phyloP scores from a whole-genome alignment of 2,329 filamentous ascomycete species.

The Coleophoma eucalyptorum region DNA sequence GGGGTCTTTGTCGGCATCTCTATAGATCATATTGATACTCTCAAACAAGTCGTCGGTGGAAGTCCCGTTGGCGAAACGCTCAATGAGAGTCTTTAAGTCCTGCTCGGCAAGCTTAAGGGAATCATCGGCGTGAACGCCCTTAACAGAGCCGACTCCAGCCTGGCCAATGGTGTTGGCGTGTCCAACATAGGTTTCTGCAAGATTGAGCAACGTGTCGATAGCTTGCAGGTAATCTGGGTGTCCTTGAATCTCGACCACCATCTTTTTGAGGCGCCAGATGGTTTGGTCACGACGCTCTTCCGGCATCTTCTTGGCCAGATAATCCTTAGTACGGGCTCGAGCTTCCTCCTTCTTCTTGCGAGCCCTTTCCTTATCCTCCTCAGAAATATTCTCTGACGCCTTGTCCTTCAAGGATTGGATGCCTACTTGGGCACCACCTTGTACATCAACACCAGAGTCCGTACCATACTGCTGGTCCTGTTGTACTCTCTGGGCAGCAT shows the following conservation, averaged over 20 bases:
- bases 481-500: slow-evolving; percentile 45
- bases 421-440: slow-evolving; percentile 35
- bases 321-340: slow-evolving; percentile 60
- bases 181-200: slow-evolving; percentile 81
- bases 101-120: slow-evolving; percentile 69
- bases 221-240: slow-evolving; percentile 91
- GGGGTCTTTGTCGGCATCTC: slow-evolving; percentile 78
- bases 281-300: slow-evolving; percentile 89
- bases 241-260: slow-evolving; percentile 93
- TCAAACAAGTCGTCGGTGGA: slow-evolving; percentile 84
- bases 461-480: slow-evolving; percentile 40
- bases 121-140: slow-evolving; percentile 64
- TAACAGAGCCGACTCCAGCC: slow-evolving; percentile 63
- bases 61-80: slow-evolving; percentile 94
- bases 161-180: slow-evolving; percentile 65
- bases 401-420: slow-evolving; percentile 47
- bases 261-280: slow-evolving; percentile 94
- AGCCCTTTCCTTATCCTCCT: slow-evolving; percentile 49
- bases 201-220: slow-evolving; percentile 78
- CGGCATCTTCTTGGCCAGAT: slow-evolving; percentile 83
- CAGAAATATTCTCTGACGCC: slow-evolving; percentile 58
- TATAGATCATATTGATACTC: slow-evolving; percentile 80
- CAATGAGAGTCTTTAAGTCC: slow-evolving; percentile 79
- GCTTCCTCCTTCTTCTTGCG: slow-evolving; percentile 40
- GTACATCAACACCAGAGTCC: slow-evolving; percentile 46